Base-by-base conservation (phyloP, 768 basidiomycete species). In the Boletus speciosus region DNA sequence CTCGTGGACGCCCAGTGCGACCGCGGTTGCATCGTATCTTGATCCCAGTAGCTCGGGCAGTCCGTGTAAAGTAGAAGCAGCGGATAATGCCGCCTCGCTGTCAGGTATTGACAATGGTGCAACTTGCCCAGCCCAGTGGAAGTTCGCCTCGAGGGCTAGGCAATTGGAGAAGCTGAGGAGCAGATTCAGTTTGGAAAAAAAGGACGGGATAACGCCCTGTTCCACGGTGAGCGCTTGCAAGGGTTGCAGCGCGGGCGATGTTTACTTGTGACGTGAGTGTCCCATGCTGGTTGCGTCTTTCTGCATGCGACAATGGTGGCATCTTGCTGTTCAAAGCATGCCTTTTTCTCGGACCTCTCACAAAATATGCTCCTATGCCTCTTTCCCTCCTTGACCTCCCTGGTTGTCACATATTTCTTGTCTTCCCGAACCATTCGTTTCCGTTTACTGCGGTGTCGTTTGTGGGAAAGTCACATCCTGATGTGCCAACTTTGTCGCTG, bases 151-250 rank as follows among this genome's bases (percentile, higher is more conserved):
- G 27, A 85, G 79, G 65, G 79, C 84, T 61, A 78, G 74, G 58
- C 90, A 92, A 67, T 67, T 91, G 61, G 79, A 81, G 65, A 83
- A 79, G 70, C 70, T 91, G 61, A 77, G 75, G 66, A 62, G 68
- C 32, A 80, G 84, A 58, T 70, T 91, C 65, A 74, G 78, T 61
- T 64, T 70, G 34, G 74, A 77, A 54, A 56, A 46, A 54, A 53
- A 56, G 21, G 48, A 47, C 12, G 66, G 59, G 42, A 59, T 41
- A 15, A 44, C 35, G 12, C 54, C 57, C 3, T 69, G 65, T 58
- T 62, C 39, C 25, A 59, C 48, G 61, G 63, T 70, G 27, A 55
- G 54, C 57, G 64, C 68, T 34, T 70, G 69, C 58, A 66, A 65
- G 36, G 61, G 69, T 44, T 72, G 69, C 60, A 47, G 58, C 16